Percentiles rank a stretch among this genome's conserved stretches.
Evolutionary conservation across 1,284 basidiomycete genomes (phyloP).

Genomic region (Fomitopsis betulina): DNA sequence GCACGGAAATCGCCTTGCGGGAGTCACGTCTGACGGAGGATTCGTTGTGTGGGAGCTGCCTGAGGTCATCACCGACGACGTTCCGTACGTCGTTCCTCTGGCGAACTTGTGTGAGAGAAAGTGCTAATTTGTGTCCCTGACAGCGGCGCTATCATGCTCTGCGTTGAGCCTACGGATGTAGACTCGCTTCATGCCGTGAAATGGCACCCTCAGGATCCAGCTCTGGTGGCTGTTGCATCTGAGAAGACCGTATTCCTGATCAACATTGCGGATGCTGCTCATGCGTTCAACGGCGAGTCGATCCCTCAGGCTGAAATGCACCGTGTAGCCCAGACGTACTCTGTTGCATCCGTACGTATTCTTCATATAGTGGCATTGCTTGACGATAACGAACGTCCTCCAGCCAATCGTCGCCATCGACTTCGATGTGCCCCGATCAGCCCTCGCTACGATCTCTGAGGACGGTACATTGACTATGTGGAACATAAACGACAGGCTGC

Average conservation of each 20-base stretch:
- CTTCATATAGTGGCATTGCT: background rate
- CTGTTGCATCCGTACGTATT: constrained; percentile 58
- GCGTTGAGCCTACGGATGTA: constrained; percentile 53
- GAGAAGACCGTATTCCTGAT: constrained; percentile 68
- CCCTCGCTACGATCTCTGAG: constrained; percentile 71
- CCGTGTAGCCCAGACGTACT: constrained; percentile 61
- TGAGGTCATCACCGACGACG: constrained; percentile 75
- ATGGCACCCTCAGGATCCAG: constrained; percentile 75
- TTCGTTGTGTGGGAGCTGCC: constrained; percentile 84
- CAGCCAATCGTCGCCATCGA: constrained; percentile 78
- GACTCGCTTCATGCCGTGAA: constrained; percentile 74
- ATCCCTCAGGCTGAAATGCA: constrained; percentile 61
- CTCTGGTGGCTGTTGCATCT: constrained; percentile 75
- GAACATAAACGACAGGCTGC: constrained; percentile 69
- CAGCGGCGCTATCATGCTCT: constrained; percentile 67
- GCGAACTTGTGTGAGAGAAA: background rate
- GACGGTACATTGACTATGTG: constrained; percentile 76
- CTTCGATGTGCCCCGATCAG: constrained; percentile 69
- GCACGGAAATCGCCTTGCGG: constrained; percentile 73
- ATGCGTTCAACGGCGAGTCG: constrained; percentile 55
- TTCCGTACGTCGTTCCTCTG: constrained; percentile 54
- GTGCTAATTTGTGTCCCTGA: constrained; percentile 1
- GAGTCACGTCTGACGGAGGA: constrained; percentile 80
- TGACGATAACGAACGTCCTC: constrained; percentile 3
- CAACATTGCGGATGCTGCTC: constrained; percentile 57